Evolutionary conservation across 1,284 basidiomycete genomes (phyloP), one percentile per base, ranked within the genome.

Genomic region (Ustilago tritici): DNA sequence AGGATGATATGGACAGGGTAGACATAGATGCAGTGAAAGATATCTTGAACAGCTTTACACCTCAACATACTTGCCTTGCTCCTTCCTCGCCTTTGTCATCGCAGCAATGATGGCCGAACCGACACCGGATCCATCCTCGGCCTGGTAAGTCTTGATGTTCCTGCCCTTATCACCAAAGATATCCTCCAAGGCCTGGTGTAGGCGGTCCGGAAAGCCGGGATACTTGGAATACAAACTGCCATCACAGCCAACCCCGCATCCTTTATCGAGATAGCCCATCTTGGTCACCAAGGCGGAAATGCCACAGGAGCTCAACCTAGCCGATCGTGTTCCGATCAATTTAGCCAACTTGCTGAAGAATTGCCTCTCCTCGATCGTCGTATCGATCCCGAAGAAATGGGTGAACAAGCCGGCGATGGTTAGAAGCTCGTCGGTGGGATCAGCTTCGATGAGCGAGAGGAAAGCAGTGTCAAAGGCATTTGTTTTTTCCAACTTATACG

Each of bases 391-490:
- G 63, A 86, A 87, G 54, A 85, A 85, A 81, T 84, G 83, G 15
- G 78, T 91, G 88, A 99, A 98, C 80, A 99, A 94, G 60, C 96
- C 95, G 80, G 96, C 94, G 83, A 95, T 91, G 89, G 95, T 98
- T 58, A 98, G 90, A 49, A 98, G 90, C 86, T 99, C 96, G 84
- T 98, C 96, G n/a, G 96, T 99, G 2, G 93, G 92, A 87, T 99
- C 96, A 92, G 91, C 93, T 88, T 98, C 96, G 92, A 99, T 98
- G 64, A 98, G 89, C 55, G 93, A 95, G 70, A 99, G 88, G 89
- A 98, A 98, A 1, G 96, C 96, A 2, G 96, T 99, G 87, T 99
- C 96, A 84, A 99, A 92, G 90, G 80, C 92, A 86, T 96, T 95
- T 8, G 94, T 90, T 80, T 91, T 93, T 87, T 98, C 95, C 60